phyloP scores from a whole-genome alignment of 352 stramenopile species.

The Sclerospora graminicola region DNA sequence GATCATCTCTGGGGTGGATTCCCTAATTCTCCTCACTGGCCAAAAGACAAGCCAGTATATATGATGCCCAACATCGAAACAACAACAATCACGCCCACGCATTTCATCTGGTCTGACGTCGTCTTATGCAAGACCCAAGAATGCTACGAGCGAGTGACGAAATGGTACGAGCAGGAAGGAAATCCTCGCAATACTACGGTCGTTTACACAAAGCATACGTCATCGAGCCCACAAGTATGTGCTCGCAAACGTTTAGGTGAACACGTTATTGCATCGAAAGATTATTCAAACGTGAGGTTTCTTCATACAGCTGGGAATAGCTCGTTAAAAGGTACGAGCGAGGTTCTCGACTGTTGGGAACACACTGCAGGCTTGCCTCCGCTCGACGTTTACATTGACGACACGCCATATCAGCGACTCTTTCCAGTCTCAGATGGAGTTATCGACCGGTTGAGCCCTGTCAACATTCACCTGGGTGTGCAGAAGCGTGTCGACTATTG shows the following conservation, averaged over 20 bases:
- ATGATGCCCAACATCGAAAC: constrained; percentile 47
- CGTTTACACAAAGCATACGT: constrained; percentile 48
- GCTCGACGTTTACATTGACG: constrained; percentile 29
- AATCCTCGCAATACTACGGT: constrained; percentile 29
- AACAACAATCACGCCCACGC: constrained; percentile 30
- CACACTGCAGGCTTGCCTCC: constrained; percentile 26
- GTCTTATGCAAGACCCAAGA: constrained; percentile 59
- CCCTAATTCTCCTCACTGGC: constrained; percentile 11
- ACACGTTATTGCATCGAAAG: constrained; percentile 16
- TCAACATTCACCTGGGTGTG: constrained; percentile 15
- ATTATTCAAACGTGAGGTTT: constrained; percentile 34
- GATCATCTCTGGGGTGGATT: constrained; percentile 42
- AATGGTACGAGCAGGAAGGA: constrained; percentile 39
- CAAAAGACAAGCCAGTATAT: constrained; percentile 34
- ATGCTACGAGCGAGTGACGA: constrained; percentile 33
- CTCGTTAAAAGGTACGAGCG: constrained; percentile 39
- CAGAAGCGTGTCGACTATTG: constrained; percentile 22
- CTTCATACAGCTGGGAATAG: constrained; percentile 42
- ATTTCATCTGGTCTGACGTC: constrained; percentile 39
- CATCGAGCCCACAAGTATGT: constrained; percentile 22
- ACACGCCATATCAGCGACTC: constrained; percentile 5
- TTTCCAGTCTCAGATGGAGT: constrained; percentile 15
- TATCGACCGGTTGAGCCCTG: too few relatives aligned
- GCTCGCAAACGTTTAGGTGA: constrained; percentile 14
- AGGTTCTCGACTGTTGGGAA: constrained; percentile 52